Percentiles rank a stretch among this genome's conserved stretches.
phyloP scores from a whole-genome alignment of 169 alveolate species.

The Toxoplasma gondii region DNA sequence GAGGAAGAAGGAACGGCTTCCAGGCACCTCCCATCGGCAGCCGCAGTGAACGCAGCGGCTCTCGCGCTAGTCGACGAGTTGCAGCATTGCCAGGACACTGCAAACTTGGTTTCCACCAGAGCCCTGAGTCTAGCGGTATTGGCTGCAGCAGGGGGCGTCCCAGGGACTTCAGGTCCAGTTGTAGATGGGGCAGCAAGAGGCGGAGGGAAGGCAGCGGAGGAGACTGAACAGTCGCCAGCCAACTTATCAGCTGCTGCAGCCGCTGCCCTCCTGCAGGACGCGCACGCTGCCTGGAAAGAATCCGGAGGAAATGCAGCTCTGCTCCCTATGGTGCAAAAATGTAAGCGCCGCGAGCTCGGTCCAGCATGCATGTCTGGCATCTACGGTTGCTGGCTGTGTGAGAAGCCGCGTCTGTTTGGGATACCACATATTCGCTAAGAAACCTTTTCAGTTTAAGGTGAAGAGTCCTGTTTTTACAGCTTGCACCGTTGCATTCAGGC shows the following conservation, averaged over 20 bases:
- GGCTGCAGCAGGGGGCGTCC: background rate
- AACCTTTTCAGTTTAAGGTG: too few species aligned
- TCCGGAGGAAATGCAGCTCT: background rate
- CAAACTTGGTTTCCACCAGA: background rate
- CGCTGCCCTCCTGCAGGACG: conserved; percentile 28
- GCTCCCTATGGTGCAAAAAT: conserved; percentile 2
- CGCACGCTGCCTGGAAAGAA: conserved; percentile 35
- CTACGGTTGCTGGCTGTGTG: too few species aligned
- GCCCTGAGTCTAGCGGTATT: background rate
- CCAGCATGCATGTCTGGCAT: too few species aligned
- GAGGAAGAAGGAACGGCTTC: background rate
- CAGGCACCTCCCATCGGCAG: background rate
- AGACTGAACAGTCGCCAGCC: background rate
- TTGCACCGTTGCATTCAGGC: too few species aligned
- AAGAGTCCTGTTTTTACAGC: too few species aligned
- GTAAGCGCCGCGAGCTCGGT: background rate
- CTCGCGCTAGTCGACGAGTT: conserved; percentile 2
- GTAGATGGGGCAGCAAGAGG: background rate
- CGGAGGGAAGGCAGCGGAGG: background rate
- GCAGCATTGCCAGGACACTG: background rate
- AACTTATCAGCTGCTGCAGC: conserved; percentile 14
- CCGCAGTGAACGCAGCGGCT: conserved; percentile 24
- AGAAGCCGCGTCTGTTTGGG: too few species aligned
- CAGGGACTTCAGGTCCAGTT: background rate
- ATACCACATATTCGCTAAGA: too few species aligned